Evolutionary conservation across 768 basidiomycete genomes (phyloP), one percentile per base, ranked within the genome.

Genomic region (Naganishia vaughanmartiniae): DNA sequence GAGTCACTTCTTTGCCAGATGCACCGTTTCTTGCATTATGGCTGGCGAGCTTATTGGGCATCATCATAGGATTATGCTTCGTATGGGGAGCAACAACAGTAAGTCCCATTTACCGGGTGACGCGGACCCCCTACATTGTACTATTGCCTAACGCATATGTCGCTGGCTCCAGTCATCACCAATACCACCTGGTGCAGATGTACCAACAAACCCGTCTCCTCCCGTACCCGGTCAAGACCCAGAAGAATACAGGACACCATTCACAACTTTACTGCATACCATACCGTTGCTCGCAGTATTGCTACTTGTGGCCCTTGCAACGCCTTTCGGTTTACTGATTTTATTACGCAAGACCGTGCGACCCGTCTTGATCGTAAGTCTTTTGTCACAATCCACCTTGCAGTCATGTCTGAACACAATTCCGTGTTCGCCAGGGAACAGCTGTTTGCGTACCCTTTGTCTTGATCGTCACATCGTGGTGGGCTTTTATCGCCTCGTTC

Each of bases 301-400:
- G 12, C 70, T 78, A 34, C 72, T 78, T 12, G 75, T 77, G 1
- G 65, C 79, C 0, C 67, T 80, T 1, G 33, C 77, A 17, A 58
- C 78, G 6, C 80, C 80, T 1, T 74, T 79, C 14, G 77, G 72
- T 1, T 79, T 81, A 70, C 70, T 81, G 21, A 63, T 80, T 1
- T 84, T 94, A 51, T 82, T 95, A 60, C 87, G 88, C 70, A 84
- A 91, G 70, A 92, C 93, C 74, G 89, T 91, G 69, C 87, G 88
- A 69, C 92, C 93, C 21, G 89, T 92, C 60, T 88, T 95, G 84
- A 81, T 92, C 45, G 85, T 85, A 28, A 91, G 71, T 72, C 42
- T 7, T 33, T 48, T 85, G 85, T 31, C 88, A 88, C 26, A 12
- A 1, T 57, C 55, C 36, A n/a, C 28, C 65, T 33, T 12, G 17